These are phyloP conservation scores for Colletotrichum lindemuthianum DNA, from an alignment of 2,329 filamentous ascomycete genomes.

Conservation along the genomic window DNA sequence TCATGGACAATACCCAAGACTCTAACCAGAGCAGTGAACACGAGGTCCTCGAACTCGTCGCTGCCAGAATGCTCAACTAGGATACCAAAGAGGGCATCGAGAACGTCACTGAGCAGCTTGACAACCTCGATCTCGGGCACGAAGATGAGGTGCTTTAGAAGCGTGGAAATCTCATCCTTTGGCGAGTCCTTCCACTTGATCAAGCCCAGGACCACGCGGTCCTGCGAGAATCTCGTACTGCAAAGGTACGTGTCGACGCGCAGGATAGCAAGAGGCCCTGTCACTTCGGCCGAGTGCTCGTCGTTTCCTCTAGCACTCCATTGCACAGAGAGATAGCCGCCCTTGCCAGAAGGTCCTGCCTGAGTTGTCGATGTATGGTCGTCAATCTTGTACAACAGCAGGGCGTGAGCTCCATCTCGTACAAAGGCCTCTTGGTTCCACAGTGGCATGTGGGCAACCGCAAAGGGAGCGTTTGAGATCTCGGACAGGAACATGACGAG, in stretches of 20 bases:
- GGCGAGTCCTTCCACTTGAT: constrained; percentile 86
- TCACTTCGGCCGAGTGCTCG: constrained; percentile 77
- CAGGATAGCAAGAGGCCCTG: constrained; percentile 82
- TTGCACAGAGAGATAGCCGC: constrained; percentile 85
- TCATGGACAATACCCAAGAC: constrained; percentile 95
- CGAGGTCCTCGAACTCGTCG: constrained; percentile 90
- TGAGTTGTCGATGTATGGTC: constrained; percentile 81
- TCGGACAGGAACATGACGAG: constrained; percentile 91
- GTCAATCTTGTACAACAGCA: constrained; percentile 90
- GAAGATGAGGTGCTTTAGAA: constrained; percentile 87
- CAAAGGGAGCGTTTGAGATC: constrained; percentile 87
- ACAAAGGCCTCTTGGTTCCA: constrained; percentile 95
- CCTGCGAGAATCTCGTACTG: constrained; percentile 94
- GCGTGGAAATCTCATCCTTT: constrained; percentile 74
- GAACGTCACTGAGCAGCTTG: constrained; percentile 88
- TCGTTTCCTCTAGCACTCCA: constrained; percentile 78
- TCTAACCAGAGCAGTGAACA: constrained; percentile 89
- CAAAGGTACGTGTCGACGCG: constrained; percentile 87
- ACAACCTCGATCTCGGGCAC: constrained; percentile 98
- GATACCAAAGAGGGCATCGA: constrained; percentile 91
- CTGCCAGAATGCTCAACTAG: constrained; percentile 91
- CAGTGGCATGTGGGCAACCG: constrained; percentile 89
- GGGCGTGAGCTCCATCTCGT: constrained; percentile 81
- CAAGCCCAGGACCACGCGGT: constrained; percentile 84
- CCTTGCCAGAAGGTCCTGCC: constrained; percentile 73